Conservation (phyloP, 2,329 filamentous ascomycete species). For the Penicillium concentricum region DNA sequence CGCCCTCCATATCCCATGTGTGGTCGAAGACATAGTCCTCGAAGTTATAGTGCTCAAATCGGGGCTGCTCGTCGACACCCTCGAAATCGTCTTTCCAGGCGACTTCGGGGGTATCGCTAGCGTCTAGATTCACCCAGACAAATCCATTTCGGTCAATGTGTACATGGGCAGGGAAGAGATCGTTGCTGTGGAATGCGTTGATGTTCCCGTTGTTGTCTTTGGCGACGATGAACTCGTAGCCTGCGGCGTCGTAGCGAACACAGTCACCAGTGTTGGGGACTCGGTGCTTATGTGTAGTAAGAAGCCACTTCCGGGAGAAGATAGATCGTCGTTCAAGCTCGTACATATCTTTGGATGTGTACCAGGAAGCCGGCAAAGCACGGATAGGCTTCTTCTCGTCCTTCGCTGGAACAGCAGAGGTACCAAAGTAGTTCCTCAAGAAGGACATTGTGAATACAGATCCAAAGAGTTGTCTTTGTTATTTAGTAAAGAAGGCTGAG, state of each 20-base stretch:
- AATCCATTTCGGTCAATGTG: constrained; percentile 57
- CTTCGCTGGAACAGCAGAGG: constrained; percentile 18
- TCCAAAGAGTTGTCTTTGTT: not conserved
- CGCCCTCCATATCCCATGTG: constrained; percentile 57
- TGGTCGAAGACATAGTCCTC: constrained; percentile 60
- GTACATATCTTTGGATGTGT: constrained; percentile 46
- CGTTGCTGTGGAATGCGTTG: constrained; percentile 50
- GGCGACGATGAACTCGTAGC: constrained; percentile 55
- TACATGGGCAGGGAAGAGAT: constrained; percentile 55
- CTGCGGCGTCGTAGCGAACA: constrained; percentile 54
- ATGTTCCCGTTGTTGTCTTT: constrained; percentile 53
- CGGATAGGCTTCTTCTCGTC: constrained; percentile 36
- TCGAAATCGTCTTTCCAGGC: constrained; percentile 56
- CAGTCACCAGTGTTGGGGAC: constrained; percentile 56
- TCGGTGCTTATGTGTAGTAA: constrained; percentile 43
- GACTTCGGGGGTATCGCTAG: constrained; percentile 46
- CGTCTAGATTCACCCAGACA: constrained; percentile 60
- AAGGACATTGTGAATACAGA: constrained; percentile 26
- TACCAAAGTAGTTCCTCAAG: constrained; percentile 30
- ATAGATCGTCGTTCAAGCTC: constrained; percentile 58
- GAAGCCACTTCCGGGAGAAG: constrained; percentile 55
- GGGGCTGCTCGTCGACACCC: constrained; percentile 49
- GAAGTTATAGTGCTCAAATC: constrained; percentile 52
- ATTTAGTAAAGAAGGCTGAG: not conserved
- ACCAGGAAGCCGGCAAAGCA: constrained; percentile 55